Evolutionary conservation across 129 eudicot genomes (phyloP).

Genomic region (Centrapalus pauciflorus): DNA sequence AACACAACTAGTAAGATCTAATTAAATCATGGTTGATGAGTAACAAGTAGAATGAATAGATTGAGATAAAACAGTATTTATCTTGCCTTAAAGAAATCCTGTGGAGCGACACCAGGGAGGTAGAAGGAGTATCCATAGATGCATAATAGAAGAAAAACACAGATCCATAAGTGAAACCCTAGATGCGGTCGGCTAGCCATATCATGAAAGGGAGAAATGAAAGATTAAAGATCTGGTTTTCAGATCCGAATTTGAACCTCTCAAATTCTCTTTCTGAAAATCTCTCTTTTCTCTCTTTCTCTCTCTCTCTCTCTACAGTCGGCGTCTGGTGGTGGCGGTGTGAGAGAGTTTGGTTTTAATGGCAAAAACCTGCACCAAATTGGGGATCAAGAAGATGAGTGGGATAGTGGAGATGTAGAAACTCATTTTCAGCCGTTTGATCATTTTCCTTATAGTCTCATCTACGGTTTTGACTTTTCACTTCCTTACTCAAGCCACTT

Average conservation of each 20-base stretch:
- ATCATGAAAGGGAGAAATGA: slow-evolving; percentile 16
- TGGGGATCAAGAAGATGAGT: slow-evolving; percentile 34
- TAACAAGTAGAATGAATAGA: neutral
- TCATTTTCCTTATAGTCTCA: neutral
- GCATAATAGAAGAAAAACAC: slow-evolving; percentile 18
- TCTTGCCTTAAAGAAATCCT: slow-evolving; percentile 48
- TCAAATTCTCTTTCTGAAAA: neutral
- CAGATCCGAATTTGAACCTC: slow-evolving; percentile 20
- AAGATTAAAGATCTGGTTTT: slow-evolving; percentile 27
- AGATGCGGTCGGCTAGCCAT: slow-evolving; percentile 27
- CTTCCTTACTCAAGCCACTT: neutral
- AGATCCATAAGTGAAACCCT: slow-evolving; percentile 32
- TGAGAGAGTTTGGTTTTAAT: slow-evolving; percentile 27
- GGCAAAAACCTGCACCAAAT: slow-evolving; percentile 26
- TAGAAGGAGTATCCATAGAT: slow-evolving; percentile 38
- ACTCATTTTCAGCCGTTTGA: slow-evolving; percentile 19
- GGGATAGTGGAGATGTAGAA: slow-evolving; percentile 28
- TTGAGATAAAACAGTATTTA: neutral
- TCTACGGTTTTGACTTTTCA: slow-evolving; percentile 19
- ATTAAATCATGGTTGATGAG: neutral
- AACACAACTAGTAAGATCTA: slow-evolving; percentile 4
- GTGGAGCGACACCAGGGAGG: slow-evolving; percentile 74
- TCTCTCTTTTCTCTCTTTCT: neutral
- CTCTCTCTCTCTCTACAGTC: neutral
- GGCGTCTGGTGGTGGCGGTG: neutral